Conservation (phyloP, 768 basidiomycete species). For the Rhodotorula graminis region DNA sequence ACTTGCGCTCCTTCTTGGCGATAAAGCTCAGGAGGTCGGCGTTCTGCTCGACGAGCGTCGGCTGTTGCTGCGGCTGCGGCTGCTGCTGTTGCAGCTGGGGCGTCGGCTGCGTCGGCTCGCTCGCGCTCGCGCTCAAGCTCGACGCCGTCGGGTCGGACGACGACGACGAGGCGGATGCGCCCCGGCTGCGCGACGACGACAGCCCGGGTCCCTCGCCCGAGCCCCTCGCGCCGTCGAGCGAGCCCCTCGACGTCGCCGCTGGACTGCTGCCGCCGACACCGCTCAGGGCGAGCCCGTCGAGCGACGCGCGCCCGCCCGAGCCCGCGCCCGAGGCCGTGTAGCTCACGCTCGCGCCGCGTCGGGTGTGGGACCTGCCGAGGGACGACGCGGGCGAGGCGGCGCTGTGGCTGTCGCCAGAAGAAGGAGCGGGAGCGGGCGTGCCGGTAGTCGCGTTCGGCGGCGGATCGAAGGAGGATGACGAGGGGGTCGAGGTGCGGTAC, state of each 20-base stretch:
- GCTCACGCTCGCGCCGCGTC: constrained; percentile 13
- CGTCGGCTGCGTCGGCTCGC: too few species aligned
- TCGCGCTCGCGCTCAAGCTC: too few species aligned
- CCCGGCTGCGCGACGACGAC: not conserved
- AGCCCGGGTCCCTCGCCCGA: too few species aligned
- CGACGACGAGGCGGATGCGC: too few species aligned
- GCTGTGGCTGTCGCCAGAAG: too few species aligned
- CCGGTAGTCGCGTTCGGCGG: too few species aligned
- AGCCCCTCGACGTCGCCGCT: not conserved
- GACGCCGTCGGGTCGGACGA: too few species aligned
- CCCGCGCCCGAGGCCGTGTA: too few species aligned
- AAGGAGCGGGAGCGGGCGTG: too few species aligned
- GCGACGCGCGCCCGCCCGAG: not conserved
- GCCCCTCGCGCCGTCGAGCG: not conserved
- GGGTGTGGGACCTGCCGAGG: not conserved
- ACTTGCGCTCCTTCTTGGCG: constrained; percentile 43
- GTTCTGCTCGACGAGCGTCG: constrained; percentile 36
- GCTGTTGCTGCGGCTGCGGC: not conserved
- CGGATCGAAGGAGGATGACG: not conserved
- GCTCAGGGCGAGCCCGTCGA: not conserved
- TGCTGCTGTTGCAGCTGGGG: too few species aligned
- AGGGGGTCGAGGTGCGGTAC: not conserved
- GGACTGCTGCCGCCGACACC: not conserved
- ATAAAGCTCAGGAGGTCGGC: constrained; percentile 41
- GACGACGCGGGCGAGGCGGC: too few species aligned